These are phyloP conservation scores for Garcia nutans DNA, from an alignment of 345 rosid genomes.

Conservation along the genomic window DNA sequence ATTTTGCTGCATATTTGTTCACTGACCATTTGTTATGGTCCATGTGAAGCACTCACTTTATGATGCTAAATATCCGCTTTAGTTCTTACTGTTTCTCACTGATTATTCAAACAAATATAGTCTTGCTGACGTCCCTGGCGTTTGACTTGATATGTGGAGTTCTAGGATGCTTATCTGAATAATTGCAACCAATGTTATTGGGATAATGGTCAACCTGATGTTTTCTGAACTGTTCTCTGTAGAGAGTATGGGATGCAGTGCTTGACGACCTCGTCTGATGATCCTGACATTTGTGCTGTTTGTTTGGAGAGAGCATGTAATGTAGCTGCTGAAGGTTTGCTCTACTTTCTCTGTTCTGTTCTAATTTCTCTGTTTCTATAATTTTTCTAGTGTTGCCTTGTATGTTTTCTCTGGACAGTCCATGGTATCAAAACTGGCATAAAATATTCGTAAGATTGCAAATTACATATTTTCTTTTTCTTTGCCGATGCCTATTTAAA, in stretches of 20 bases:
- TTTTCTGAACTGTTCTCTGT: conserved; percentile 18
- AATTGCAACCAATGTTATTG: not conserved
- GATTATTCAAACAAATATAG: not conserved
- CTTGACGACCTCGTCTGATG: conserved; percentile 54
- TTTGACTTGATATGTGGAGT: not conserved
- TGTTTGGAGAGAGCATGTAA: conserved; percentile 88
- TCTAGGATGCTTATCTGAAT: not conserved
- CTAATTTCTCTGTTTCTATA: conserved; percentile 10
- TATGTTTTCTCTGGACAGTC: not conserved
- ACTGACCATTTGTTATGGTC: not conserved
- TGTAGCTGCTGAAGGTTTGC: conserved; percentile 90
- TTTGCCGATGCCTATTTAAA: not conserved
- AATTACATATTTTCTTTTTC: not conserved
- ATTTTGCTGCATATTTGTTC: not conserved
- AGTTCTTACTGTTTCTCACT: not conserved
- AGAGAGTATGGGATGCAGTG: conserved; percentile 85
- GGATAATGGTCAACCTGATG: not conserved
- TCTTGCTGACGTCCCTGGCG: not conserved
- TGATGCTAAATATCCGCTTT: not conserved
- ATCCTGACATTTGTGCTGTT: conserved; percentile 84
- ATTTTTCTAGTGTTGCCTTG: not conserved
- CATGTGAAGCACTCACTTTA: not conserved
- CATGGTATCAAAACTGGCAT: not conserved
- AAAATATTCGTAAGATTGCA: not conserved
- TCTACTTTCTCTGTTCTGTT: conserved; percentile 21